Percentiles rank a stretch among this genome's conserved stretches.
Conservation (phyloP, 495 filamentous ascomycete species). For the Tuber microsphaerosporum region DNA sequence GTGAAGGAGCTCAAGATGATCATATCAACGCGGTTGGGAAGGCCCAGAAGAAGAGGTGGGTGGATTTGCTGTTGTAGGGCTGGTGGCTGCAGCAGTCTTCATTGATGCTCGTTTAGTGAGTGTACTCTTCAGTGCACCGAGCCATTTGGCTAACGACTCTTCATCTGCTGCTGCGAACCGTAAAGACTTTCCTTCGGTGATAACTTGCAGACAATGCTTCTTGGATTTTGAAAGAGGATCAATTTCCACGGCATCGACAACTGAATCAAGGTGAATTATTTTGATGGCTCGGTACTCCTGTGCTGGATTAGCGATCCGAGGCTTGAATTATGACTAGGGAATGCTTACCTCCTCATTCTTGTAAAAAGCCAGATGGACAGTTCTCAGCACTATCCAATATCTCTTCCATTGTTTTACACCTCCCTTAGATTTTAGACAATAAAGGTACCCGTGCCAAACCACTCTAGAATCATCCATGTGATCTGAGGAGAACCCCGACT, state of each 20-base stretch:
- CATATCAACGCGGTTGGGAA: background rate
- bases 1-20: background rate
- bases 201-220: slow-evolving; percentile 80
- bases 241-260: slow-evolving; percentile 89
- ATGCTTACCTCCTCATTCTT: slow-evolving; percentile 66
- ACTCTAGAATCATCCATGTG: slow-evolving; percentile 56
- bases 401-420: slow-evolving; percentile 92
- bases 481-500: slow-evolving; percentile 36
- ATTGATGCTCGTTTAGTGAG: slow-evolving; percentile 53
- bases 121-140: slow-evolving; percentile 86
- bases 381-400: slow-evolving; percentile 84
- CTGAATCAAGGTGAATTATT: slow-evolving; percentile 67
- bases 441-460: slow-evolving; percentile 85
- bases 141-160: slow-evolving; percentile 71
- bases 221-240: slow-evolving; percentile 80
- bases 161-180: slow-evolving; percentile 78
- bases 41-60: background rate
- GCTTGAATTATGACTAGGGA: background rate
- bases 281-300: slow-evolving; percentile 80
- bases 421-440: slow-evolving; percentile 75
- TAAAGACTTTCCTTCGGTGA: slow-evolving; percentile 88
- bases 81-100: slow-evolving; percentile 9
- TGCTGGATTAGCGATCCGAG: slow-evolving; percentile 11
- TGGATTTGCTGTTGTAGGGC: background rate
- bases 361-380: slow-evolving; percentile 80